phyloP scores from a whole-genome alignment of 2,329 filamentous ascomycete species.

The Ophiostoma tasmaniense region DNA sequence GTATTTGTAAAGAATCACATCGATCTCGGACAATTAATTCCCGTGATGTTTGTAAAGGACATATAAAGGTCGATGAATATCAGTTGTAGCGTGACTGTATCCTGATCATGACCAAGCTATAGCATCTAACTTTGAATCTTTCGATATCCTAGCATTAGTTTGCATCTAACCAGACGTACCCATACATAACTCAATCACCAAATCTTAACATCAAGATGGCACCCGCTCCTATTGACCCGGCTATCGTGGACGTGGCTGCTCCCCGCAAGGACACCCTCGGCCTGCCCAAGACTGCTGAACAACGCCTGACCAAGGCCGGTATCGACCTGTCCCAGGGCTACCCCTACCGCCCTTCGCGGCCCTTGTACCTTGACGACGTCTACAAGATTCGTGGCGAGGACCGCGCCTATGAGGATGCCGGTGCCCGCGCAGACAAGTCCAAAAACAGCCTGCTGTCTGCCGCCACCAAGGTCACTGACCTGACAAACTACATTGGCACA shows the following conservation, averaged over 20 bases:
- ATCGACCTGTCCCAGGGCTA: slow-evolving; percentile 63
- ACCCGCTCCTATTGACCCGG: slow-evolving; percentile 51
- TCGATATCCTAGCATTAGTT: neutral
- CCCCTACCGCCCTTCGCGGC: slow-evolving; percentile 58
- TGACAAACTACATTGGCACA: slow-evolving; percentile 55
- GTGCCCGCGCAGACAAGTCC: slow-evolving; percentile 54
- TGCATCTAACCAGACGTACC: neutral
- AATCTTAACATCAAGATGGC: slow-evolving; percentile 29
- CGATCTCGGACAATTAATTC: neutral
- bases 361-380: slow-evolving; percentile 62
- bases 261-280: slow-evolving; percentile 56
- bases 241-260: slow-evolving; percentile 54
- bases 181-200: neutral
- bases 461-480: slow-evolving; percentile 53
- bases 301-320: slow-evolving; percentile 57
- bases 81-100: neutral
- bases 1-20: neutral
- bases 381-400: slow-evolving; percentile 54
- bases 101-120: neutral
- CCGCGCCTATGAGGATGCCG: slow-evolving; percentile 50
- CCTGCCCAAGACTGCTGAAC: slow-evolving; percentile 48
- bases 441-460: slow-evolving; percentile 53
- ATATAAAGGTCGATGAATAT: neutral
- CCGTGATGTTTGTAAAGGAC: neutral
- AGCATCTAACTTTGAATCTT: neutral